These are phyloP conservation scores for Babjeviella inositovora DNA, from an alignment of 805 yeast species.

Conservation along the genomic window DNA sequence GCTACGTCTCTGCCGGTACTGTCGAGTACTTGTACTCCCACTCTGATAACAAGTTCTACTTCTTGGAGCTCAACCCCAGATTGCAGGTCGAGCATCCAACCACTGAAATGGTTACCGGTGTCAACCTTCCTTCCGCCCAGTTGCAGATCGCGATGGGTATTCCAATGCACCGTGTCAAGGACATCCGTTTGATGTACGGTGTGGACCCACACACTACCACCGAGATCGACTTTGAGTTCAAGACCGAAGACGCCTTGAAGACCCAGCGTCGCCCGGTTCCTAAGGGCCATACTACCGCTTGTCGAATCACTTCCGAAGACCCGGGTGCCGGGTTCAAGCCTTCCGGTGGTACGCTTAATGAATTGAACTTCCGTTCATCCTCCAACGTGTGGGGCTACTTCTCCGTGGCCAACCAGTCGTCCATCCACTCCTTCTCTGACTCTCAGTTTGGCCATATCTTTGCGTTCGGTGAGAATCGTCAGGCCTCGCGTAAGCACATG, in stretches of 20 bases:
- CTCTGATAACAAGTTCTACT: constrained; percentile 87
- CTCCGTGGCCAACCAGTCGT: constrained; percentile 91
- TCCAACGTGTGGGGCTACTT: constrained; percentile 99
- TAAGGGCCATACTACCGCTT: constrained; percentile 97
- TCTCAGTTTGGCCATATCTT: constrained; percentile 98
- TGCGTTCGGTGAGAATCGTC: constrained; percentile 98
- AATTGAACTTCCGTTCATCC: constrained; percentile 90
- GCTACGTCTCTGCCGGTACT: constrained; percentile 98
- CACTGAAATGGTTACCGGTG: constrained; percentile 98
- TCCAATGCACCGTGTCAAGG: constrained; percentile 88
- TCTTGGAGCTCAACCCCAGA: constrained; percentile 94
- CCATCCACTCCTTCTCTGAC: constrained; percentile 94
- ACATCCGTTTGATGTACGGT: constrained; percentile 85
- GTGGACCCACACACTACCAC: constrained; percentile 90
- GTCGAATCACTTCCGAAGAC: constrained; percentile 98
- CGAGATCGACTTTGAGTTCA: constrained; percentile 81
- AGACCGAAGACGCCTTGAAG: constrained; percentile 49
- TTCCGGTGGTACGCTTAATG: constrained; percentile 92
- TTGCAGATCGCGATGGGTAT: constrained; percentile 99
- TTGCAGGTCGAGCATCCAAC: constrained; percentile 99
- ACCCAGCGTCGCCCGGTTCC: constrained; percentile 89
- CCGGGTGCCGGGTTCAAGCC: constrained; percentile 99
- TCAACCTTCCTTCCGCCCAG: constrained; percentile 96
- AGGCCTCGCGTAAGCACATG: constrained; percentile 96
- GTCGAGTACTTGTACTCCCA: constrained; percentile 94